Evolutionary conservation across 352 stramenopile genomes (phyloP).

Genomic region (Phytophthora macrochlamydospora): DNA sequence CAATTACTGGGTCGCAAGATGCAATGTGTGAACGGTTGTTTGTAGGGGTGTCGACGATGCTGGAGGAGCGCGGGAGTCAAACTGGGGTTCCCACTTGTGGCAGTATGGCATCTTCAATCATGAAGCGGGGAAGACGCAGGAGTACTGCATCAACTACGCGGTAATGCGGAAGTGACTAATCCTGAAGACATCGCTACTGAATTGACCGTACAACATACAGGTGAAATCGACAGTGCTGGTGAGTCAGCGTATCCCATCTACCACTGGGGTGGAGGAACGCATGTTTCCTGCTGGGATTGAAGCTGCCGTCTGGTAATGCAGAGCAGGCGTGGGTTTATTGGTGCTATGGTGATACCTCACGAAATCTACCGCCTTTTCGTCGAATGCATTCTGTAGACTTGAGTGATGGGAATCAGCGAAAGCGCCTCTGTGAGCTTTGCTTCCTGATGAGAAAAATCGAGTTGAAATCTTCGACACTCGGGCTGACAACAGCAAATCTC

Average conservation of each 20-base stretch:
- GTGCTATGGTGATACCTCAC: conserved; percentile 4
- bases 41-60: not conserved
- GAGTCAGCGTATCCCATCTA: conserved; percentile 6
- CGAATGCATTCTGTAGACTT: conserved; percentile 7
- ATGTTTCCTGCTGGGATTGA: conserved; percentile 4
- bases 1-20: not conserved
- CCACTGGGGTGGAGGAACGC: conserved; percentile 5
- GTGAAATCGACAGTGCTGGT: not conserved
- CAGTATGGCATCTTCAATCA: conserved; percentile 3
- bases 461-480: not conserved
- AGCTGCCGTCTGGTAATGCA: conserved; percentile 3
- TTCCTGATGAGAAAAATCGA: conserved; percentile 21
- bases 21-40: conserved; percentile 2
- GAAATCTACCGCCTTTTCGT: conserved; percentile 4
- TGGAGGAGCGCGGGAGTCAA: conserved; percentile 2
- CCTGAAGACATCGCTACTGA: not conserved
- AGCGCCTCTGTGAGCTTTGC: conserved; percentile 13
- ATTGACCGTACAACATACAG: not conserved
- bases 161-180: not conserved
- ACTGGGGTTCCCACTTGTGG: not conserved
- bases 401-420: conserved; percentile 11
- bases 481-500: not conserved
- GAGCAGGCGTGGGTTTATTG: conserved; percentile 15
- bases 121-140: conserved; percentile 1
- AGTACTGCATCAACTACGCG: not conserved